Evolutionary conservation across 2,329 filamentous ascomycete genomes (phyloP).

Genomic region (Aspergillus sojae): DNA sequence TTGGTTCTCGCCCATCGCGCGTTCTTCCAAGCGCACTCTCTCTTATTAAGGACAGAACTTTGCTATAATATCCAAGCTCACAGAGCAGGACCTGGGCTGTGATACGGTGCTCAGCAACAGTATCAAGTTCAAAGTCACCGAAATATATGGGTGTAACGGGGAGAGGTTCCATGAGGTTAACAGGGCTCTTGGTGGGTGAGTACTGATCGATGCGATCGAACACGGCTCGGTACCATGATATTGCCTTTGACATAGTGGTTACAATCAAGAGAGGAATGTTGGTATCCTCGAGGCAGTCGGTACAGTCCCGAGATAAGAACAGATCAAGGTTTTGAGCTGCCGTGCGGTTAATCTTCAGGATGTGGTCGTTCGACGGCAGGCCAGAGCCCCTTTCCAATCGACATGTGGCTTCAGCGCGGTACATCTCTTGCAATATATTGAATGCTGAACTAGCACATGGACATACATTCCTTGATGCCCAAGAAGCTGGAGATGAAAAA

Average conservation of each 20-base stretch:
- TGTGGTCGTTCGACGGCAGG: background rate
- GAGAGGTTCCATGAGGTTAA: background rate
- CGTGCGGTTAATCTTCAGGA: background rate
- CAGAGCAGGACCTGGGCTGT: background rate
- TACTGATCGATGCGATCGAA: background rate
- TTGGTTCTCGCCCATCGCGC: background rate
- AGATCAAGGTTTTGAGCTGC: background rate
- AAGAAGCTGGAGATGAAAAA: background rate
- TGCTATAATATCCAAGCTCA: background rate
- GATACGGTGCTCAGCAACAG: background rate
- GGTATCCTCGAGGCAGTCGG: background rate
- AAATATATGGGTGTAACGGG: background rate
- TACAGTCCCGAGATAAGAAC: background rate
- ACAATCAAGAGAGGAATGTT: background rate
- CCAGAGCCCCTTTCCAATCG: background rate
- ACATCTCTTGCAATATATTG: background rate
- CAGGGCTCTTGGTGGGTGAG: background rate
- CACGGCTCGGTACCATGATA: background rate
- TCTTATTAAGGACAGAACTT: background rate
- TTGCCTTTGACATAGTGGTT: background rate
- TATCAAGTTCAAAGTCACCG: background rate
- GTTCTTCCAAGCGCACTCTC: background rate
- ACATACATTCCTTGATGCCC: background rate
- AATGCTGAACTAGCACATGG: background rate
- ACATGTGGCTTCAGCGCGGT: background rate